Conservation (phyloP, 176 grass and related monocot genomes). For the Avena insularis region DNA sequence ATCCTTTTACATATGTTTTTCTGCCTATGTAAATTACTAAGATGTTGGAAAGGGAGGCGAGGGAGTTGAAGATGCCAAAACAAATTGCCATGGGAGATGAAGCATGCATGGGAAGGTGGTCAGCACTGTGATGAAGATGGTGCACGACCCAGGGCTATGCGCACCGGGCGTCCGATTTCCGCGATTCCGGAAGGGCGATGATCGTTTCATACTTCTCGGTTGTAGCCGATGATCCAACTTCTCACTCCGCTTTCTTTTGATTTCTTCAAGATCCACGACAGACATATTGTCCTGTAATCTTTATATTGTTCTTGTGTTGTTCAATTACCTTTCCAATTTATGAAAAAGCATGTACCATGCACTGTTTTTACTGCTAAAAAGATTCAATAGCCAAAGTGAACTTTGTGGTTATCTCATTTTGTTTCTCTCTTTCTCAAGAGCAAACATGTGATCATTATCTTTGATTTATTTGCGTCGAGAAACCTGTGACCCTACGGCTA, state of each 20-base stretch:
- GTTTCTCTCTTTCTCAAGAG: neutral
- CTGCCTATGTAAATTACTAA: slow-evolving; percentile 46
- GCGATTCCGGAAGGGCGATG: slow-evolving; percentile 32
- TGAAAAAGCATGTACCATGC: slow-evolving; percentile 29
- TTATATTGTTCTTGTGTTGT: slow-evolving; percentile 6
- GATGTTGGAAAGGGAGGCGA: neutral
- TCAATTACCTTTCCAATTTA: neutral
- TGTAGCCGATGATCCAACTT: slow-evolving; percentile 9
- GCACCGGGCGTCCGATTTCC: slow-evolving; percentile 34
- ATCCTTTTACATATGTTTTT: slow-evolving; percentile 46
- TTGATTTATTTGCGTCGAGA: neutral
- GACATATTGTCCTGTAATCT: slow-evolving; percentile 7
- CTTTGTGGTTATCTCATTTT: neutral
- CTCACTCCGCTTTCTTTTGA: slow-evolving; percentile 1
- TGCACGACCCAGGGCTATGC: neutral
- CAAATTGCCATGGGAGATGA: slow-evolving; percentile 11
- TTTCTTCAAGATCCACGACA: neutral
- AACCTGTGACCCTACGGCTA: neutral
- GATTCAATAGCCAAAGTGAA: neutral
- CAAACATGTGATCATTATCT: neutral
- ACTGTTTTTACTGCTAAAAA: neutral
- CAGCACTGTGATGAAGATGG: neutral
- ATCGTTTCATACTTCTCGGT: neutral
- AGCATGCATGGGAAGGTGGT: neutral
- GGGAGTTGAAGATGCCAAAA: slow-evolving; percentile 11